Evolutionary conservation across 768 basidiomycete genomes (phyloP).

Genomic region (Amanita jacksonii): DNA sequence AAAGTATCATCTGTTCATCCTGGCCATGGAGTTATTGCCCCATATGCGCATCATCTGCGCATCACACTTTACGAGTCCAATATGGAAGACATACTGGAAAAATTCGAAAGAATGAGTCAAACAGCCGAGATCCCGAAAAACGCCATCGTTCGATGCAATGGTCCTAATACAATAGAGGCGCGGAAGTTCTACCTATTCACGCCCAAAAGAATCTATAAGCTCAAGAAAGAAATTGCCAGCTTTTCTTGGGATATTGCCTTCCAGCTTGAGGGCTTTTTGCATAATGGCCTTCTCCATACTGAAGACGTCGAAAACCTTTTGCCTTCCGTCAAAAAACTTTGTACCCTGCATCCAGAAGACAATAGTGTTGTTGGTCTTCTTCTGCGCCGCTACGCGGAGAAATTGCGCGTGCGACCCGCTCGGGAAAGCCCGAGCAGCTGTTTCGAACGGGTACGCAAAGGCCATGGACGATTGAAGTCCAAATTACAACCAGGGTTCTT

Average conservation of each 20-base stretch:
- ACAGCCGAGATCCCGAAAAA: slow-evolving; percentile 32
- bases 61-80: slow-evolving; percentile 45
- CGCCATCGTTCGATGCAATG: slow-evolving; percentile 23
- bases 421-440: slow-evolving; percentile 32
- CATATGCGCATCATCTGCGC: slow-evolving; percentile 66
- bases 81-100: slow-evolving; percentile 32
- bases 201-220: slow-evolving; percentile 31
- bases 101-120: slow-evolving; percentile 46
- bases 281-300: slow-evolving; percentile 53
- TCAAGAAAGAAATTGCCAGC: slow-evolving; percentile 33
- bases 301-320: slow-evolving; percentile 41
- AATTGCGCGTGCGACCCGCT: slow-evolving; percentile 31
- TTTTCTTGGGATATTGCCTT: slow-evolving; percentile 65
- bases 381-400: slow-evolving; percentile 45
- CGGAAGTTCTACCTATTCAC: slow-evolving; percentile 41
- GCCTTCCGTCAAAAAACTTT: slow-evolving; percentile 33
- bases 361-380: slow-evolving; percentile 31
- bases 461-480: slow-evolving; percentile 17
- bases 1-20: slow-evolving; percentile 49
- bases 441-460: slow-evolving; percentile 25
- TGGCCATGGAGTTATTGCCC: slow-evolving; percentile 50
- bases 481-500: slow-evolving; percentile 33
- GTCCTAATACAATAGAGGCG: slow-evolving; percentile 39
- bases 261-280: slow-evolving; percentile 64
- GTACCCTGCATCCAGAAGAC: slow-evolving; percentile 17